A percentile compares a stretch with the other conserved stretches of the same genome.
These are phyloP conservation scores for Phytophthora tubulina DNA, from an alignment of 352 stramenopile species.

Conservation along the genomic window DNA sequence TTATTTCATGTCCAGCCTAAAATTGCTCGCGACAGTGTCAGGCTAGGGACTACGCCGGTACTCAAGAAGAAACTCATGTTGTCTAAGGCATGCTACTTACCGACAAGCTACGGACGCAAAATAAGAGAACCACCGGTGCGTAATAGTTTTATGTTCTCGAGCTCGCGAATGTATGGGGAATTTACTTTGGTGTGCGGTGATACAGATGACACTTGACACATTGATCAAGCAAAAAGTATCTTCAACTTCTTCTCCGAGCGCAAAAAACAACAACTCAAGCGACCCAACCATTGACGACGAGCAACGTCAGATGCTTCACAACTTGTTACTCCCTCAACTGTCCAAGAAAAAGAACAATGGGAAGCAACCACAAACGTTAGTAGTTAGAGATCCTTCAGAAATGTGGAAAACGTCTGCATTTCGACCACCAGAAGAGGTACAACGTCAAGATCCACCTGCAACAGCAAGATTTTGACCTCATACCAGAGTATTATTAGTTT, in stretches of 20 bases:
- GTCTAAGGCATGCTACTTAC: slow-evolving; percentile 49
- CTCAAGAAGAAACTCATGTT: slow-evolving; percentile 59
- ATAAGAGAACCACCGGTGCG: slow-evolving; percentile 50
- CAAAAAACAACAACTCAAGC: slow-evolving; percentile 22
- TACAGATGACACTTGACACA: slow-evolving; percentile 59
- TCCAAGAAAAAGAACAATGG: slow-evolving; percentile 11
- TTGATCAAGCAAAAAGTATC: slow-evolving; percentile 52
- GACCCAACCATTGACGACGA: slow-evolving; percentile 19
- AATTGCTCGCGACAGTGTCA: slow-evolving; percentile 14
- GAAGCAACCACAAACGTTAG: slow-evolving; percentile 1
- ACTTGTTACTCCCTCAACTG: slow-evolving; percentile 29
- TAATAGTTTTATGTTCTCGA: not conserved
- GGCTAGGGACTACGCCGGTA: slow-evolving; percentile 19
- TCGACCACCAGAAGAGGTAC: not conserved
- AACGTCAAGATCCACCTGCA: slow-evolving; percentile 13
- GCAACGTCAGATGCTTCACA: slow-evolving; percentile 29
- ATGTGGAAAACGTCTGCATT: slow-evolving; percentile 43
- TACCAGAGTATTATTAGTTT: not conserved
- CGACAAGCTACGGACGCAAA: slow-evolving; percentile 42
- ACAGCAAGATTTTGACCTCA: slow-evolving; percentile 46
- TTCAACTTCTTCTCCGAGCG: not conserved
- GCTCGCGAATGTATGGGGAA: not conserved
- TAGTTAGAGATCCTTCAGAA: slow-evolving; percentile 28
- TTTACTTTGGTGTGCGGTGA: not conserved
- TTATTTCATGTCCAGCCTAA: slow-evolving; percentile 16